Base-by-base conservation (phyloP, 2,329 filamentous ascomycete species). In the Nemania sp. region DNA sequence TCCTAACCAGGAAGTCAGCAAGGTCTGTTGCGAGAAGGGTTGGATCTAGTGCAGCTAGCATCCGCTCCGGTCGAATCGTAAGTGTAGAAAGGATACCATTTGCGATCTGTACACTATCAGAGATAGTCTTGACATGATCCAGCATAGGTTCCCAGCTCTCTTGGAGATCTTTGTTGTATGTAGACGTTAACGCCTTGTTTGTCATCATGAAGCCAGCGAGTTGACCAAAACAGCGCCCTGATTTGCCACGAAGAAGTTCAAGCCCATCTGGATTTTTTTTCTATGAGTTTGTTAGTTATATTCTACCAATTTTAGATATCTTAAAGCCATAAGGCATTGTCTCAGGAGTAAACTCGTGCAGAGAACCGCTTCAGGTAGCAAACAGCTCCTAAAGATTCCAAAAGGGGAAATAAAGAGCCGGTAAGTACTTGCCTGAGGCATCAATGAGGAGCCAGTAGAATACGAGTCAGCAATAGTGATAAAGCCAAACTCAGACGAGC, bases 111-210 rank as follows among this genome's bases (percentile, higher is more conserved):
- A 96, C 82, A 72, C 89, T 92, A 79, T 96, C 90, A 54, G 83
- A 84, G 60, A 95, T 82, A 10, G 90, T 93, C 82, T 92, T 90
- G 75, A 93, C 85, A 73, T 88, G 86, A 75, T 96, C 91, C 52
- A 96, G 84, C 78, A 96, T 86, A 18, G 90, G 89, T 80, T 96
- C 90, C 63, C 91, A 88, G 57, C 86, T 88, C 77, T 96, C 92
- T 76, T 97, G 91, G n/a, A 96, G 77, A 75, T 96, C 91, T 78
- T 96, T 96, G 1, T 81, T 83, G 78, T 92, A 92, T 21, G 87
- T 90, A 34, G 82, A 84, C 17, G 89, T 89, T 42, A 92, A 82
- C 15, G 42, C 42, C 25, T 35, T 48, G 71, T 68, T 72, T 58
- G 70, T 67, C 75, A 91, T 86, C 69, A 94, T 84, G 11, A 93